Evolutionary conservation across 177 flowering plant species (phyloP).

Genomic region (Vitis hybrid): DNA sequence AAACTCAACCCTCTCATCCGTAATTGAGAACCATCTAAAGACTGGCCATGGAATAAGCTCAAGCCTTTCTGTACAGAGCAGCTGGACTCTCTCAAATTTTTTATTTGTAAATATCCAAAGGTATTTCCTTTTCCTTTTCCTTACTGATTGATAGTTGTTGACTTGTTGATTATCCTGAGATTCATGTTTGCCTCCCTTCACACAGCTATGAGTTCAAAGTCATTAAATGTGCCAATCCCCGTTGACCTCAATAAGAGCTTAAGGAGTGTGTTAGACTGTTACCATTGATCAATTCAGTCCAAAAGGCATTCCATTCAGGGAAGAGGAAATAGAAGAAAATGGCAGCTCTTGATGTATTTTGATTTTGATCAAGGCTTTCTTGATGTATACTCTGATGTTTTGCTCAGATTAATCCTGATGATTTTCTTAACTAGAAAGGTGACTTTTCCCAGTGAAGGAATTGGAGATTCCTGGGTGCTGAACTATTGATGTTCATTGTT

Average conservation of each 20-base stretch:
- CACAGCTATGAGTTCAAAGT: slow-evolving; percentile 56
- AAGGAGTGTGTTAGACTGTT: slow-evolving; percentile 7
- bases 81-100: slow-evolving; percentile 61
- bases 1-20: slow-evolving; percentile 41
- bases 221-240: slow-evolving; percentile 25
- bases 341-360: too few relatives aligned
- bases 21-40: slow-evolving; percentile 60
- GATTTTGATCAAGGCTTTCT: too few relatives aligned
- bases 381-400: too few relatives aligned
- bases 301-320: slow-evolving; percentile 46
- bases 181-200: slow-evolving; percentile 78
- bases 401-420: too few relatives aligned
- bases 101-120: slow-evolving; percentile 68
- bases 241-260: slow-evolving; percentile 4
- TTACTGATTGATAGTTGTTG: background rate
- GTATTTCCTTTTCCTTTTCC: slow-evolving; percentile 23
- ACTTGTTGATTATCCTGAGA: slow-evolving; percentile 38
- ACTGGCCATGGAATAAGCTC: slow-evolving; percentile 65
- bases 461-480: too few relatives aligned
- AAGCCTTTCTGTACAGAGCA: slow-evolving; percentile 57
- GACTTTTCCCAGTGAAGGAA: too few relatives aligned
- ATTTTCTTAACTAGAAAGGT: too few relatives aligned
- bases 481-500: too few relatives aligned
- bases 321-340: too few relatives aligned
- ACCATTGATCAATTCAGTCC: slow-evolving; percentile 30